phyloP scores from a whole-genome alignment of 768 basidiomycete species.

The Termitomyces sp. region DNA sequence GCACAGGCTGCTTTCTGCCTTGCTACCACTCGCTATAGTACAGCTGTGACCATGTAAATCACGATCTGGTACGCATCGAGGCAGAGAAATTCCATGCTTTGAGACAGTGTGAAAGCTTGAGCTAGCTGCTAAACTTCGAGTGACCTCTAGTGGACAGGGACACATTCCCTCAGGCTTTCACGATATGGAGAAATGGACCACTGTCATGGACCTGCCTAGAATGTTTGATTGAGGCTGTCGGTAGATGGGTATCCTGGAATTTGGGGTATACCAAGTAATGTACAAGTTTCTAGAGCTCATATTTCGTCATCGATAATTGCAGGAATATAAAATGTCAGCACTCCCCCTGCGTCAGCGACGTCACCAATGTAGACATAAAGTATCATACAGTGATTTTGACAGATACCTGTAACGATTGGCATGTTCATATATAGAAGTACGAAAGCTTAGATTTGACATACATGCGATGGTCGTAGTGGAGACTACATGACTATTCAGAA shows the following conservation, averaged over 20 bases:
- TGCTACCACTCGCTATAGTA: too few species aligned
- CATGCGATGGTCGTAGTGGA: constrained; percentile 84
- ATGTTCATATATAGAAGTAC: not conserved
- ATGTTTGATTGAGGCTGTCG: too few species aligned
- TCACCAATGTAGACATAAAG: constrained; percentile 88
- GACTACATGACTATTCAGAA: constrained; percentile 73
- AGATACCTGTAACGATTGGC: constrained; percentile 53
- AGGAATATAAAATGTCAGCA: constrained; percentile 86
- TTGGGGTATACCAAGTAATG: constrained; percentile 1
- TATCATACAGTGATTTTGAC: constrained; percentile 78
- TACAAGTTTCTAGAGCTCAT: constrained; percentile 4
- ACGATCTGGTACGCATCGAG: too few species aligned
- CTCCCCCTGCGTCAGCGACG: constrained; percentile 71
- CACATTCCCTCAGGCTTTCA: not conserved
- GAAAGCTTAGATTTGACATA: constrained; percentile 28
- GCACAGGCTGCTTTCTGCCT: too few species aligned
- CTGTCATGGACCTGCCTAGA: not conserved
- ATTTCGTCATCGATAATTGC: constrained; percentile 58
- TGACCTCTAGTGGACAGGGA: not conserved
- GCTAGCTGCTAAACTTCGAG: not conserved
- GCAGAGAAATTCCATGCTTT: too few species aligned
- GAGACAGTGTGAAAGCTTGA: too few species aligned
- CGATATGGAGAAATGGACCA: not conserved
- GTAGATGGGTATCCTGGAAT: not conserved
- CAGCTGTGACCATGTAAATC: too few species aligned